Conservation (phyloP, 148 eudicot genomes). For the Amaranthus cruentus region DNA sequence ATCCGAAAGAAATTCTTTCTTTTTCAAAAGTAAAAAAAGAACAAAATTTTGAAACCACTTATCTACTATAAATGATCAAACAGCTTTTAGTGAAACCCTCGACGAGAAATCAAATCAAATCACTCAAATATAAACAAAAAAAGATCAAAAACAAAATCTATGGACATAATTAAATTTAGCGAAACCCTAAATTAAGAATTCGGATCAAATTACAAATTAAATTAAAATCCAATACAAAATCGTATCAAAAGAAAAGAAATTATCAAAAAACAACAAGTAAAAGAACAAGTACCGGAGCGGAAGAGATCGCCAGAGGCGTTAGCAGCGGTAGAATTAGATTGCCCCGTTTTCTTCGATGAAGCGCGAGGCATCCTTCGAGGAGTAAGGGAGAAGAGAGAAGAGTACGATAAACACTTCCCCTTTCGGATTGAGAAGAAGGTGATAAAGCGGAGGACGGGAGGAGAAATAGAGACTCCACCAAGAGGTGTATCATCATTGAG, state of each 20-base stretch:
- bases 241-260: neutral
- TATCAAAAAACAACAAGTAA: neutral
- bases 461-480: neutral
- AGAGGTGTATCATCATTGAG: neutral
- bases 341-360: constrained; percentile 46
- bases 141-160: no score
- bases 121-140: neutral
- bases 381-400: neutral
- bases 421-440: neutral
- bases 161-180: no score
- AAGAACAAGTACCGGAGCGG: constrained; percentile 29
- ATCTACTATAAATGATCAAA: neutral
- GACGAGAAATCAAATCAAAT: neutral
- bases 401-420: neutral
- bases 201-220: no score
- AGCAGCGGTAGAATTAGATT: constrained; percentile 40
- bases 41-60: neutral
- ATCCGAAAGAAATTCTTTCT: neutral
- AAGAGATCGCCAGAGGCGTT: constrained; percentile 35
- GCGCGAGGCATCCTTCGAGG: constrained; percentile 39
- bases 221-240: no score
- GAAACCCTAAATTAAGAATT: no score
- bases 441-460: neutral
- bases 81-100: neutral
- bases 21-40: neutral